Conservation (phyloP, 1,139 yeast species). For the Candida neerlandica region DNA sequence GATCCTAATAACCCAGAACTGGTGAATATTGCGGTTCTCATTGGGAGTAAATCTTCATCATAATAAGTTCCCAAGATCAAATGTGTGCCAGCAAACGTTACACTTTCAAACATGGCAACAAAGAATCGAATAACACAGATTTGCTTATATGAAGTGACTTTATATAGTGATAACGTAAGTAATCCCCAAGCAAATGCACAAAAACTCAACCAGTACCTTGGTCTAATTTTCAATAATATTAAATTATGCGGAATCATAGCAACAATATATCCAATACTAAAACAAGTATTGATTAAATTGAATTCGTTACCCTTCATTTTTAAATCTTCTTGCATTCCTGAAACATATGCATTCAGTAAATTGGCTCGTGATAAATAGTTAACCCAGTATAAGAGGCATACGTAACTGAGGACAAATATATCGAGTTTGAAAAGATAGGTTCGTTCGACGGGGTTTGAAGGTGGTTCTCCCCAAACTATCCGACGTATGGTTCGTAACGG, state of each 20-base stretch:
- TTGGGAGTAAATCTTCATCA: constrained; percentile 11
- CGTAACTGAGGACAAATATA: constrained; percentile 57
- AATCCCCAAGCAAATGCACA: constrained; percentile 60
- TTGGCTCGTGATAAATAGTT: constrained; percentile 50
- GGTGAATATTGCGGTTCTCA: constrained; percentile 50
- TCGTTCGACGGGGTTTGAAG: constrained; percentile 40
- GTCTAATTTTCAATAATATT: constrained; percentile 51
- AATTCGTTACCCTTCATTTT: constrained; percentile 50
- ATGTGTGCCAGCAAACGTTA: constrained; percentile 57
- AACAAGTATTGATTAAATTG: constrained; percentile 55
- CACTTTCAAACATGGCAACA: constrained; percentile 56
- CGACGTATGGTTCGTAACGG: constrained; percentile 1
- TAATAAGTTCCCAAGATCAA: constrained; percentile 29
- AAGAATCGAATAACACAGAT: constrained; percentile 56
- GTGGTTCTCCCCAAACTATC: constrained; percentile 41
- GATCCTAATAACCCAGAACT: constrained; percentile 71
- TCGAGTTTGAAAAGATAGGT: constrained; percentile 52
- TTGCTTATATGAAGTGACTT: constrained; percentile 44
- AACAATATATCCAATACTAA: constrained; percentile 60
- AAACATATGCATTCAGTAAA: constrained; percentile 58
- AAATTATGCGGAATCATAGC: constrained; percentile 61
- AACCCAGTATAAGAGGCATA: constrained; percentile 58
- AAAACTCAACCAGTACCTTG: constrained; percentile 56
- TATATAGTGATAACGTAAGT: constrained; percentile 52
- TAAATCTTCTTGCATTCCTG: constrained; percentile 60